These are phyloP conservation scores for Escallonia herrerae DNA, from an alignment of 129 eudicot species.

Conservation along the genomic window DNA sequence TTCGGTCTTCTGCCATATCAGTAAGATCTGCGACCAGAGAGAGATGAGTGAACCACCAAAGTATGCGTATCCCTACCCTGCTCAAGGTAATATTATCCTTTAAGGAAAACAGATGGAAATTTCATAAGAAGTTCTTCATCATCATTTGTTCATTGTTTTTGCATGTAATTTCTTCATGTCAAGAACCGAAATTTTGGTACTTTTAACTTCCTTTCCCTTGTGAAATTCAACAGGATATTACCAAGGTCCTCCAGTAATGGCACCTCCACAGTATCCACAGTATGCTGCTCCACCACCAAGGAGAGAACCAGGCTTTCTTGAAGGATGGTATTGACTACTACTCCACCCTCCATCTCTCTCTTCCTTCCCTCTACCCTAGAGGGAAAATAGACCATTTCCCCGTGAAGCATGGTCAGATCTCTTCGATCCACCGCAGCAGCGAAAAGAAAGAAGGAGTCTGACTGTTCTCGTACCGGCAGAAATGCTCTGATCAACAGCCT, in stretches of 20 bases:
- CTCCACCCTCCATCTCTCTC: no score
- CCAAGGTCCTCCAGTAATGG: slow-evolving; percentile 97
- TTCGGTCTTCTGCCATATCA: no score
- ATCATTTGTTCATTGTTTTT: not conserved
- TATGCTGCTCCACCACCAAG: slow-evolving; percentile 71
- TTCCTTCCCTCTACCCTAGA: no score
- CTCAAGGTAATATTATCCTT: slow-evolving; percentile 45
- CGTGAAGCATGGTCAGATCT: no score
- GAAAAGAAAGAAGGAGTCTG: no score
- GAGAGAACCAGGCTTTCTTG: slow-evolving; percentile 67
- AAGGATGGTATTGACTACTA: slow-evolving; percentile 52
- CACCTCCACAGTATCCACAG: slow-evolving; percentile 59
- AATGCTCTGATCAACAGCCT: no score
- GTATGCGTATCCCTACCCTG: slow-evolving; percentile 75
- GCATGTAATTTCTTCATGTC: not conserved
- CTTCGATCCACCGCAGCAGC: no score
- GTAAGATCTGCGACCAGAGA: no score
- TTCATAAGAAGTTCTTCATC: not conserved
- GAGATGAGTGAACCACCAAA: slow-evolving; percentile 67
- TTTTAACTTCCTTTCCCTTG: not conserved
- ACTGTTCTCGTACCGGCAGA: no score
- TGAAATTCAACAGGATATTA: slow-evolving; percentile 40
- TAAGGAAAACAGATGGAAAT: no score
- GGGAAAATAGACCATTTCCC: no score
- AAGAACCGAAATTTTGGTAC: not conserved